A percentile compares a stretch with the other conserved stretches of the same genome.
Conservation (phyloP, 495 filamentous ascomycete species). For the Penicillium flavigenum region DNA sequence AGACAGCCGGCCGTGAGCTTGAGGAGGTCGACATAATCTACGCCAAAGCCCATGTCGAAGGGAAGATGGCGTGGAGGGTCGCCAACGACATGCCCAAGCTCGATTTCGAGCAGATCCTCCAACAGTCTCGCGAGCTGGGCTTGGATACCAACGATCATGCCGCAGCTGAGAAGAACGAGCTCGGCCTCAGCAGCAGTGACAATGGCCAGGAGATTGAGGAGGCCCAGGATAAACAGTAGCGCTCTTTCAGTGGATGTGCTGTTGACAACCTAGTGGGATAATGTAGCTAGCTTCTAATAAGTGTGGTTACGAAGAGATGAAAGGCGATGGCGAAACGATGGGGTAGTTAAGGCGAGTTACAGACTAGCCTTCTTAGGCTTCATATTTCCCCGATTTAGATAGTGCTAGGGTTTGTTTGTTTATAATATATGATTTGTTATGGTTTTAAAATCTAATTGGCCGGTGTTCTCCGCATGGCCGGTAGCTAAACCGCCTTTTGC, state of each 20-base stretch:
- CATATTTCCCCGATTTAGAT: too few species aligned
- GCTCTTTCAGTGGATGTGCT: not conserved
- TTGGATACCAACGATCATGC: conserved; percentile 20
- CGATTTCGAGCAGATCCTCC: conserved; percentile 29
- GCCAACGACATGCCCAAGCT: conserved; percentile 42
- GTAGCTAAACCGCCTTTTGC: too few species aligned
- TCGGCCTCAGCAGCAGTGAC: conserved; percentile 29
- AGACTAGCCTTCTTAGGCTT: too few species aligned
- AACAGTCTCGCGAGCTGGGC: conserved; percentile 32
- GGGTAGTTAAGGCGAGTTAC: too few species aligned
- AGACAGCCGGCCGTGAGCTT: conserved; percentile 64
- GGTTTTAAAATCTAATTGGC: too few species aligned
- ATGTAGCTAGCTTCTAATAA: too few species aligned
- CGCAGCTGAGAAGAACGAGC: conserved; percentile 32
- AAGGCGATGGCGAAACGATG: too few species aligned
- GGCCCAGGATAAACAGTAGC: conserved; percentile 11
- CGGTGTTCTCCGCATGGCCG: too few species aligned
- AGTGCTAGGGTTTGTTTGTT: too few species aligned
- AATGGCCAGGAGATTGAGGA: conserved; percentile 24
- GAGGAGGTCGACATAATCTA: conserved; percentile 68
- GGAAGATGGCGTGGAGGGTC: conserved; percentile 35
- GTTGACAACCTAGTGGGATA: too few species aligned
- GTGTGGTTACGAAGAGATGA: too few species aligned
- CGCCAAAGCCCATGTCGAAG: conserved; percentile 42
- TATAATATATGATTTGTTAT: too few species aligned